Percentiles rank a stretch among this genome's conserved stretches.
Conservation (phyloP, 163 green algal genomes). For the Picocystis sp. region DNA sequence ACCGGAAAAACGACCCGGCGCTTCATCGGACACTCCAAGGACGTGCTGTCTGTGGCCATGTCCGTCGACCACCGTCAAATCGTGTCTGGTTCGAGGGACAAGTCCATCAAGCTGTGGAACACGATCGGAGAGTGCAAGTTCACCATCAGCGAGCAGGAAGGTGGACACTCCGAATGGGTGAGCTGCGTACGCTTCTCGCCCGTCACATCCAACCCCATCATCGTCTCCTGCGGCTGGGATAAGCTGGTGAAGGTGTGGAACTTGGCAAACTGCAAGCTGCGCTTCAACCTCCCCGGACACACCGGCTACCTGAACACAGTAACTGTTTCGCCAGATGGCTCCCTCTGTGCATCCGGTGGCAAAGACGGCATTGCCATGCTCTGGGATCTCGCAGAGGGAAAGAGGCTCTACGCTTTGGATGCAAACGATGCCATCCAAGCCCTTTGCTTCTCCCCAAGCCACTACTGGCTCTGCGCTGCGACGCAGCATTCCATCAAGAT, state of each 20-base stretch:
- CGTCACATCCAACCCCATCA: slow-evolving; percentile 82
- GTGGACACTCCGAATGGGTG: slow-evolving; percentile 95
- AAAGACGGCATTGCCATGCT: slow-evolving; percentile 96
- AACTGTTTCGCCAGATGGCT: slow-evolving; percentile 95
- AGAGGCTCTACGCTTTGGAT: slow-evolving; percentile 92
- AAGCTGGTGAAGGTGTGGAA: slow-evolving; percentile 93
- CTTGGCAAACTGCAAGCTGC: slow-evolving; percentile 96
- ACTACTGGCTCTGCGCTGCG: slow-evolving; percentile 97
- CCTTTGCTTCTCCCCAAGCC: slow-evolving; percentile 97
- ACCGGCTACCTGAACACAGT: slow-evolving; percentile 64
- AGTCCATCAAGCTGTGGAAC: slow-evolving; percentile 99
- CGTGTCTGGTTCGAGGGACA: slow-evolving; percentile 89
- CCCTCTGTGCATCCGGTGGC: slow-evolving; percentile 85
- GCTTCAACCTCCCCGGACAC: slow-evolving; percentile 88
- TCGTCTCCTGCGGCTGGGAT: slow-evolving; percentile 77
- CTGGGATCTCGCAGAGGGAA: slow-evolving; percentile 96
- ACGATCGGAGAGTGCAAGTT: slow-evolving; percentile 99
- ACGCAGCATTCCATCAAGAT: slow-evolving; percentile 80
- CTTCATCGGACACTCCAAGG: slow-evolving; percentile 97
- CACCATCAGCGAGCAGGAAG: slow-evolving; percentile 75
- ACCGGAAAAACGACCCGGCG: slow-evolving; percentile 86
- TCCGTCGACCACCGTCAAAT: slow-evolving; percentile 99
- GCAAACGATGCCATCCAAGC: slow-evolving; percentile 93
- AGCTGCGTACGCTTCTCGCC: slow-evolving; percentile 96
- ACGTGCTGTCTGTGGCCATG: slow-evolving; percentile 97